A percentile compares a stretch with the other conserved stretches of the same genome.
These are phyloP conservation scores for Austroboletus novae-zelandiae DNA, from an alignment of 1,284 basidiomycete species.

Conservation along the genomic window DNA sequence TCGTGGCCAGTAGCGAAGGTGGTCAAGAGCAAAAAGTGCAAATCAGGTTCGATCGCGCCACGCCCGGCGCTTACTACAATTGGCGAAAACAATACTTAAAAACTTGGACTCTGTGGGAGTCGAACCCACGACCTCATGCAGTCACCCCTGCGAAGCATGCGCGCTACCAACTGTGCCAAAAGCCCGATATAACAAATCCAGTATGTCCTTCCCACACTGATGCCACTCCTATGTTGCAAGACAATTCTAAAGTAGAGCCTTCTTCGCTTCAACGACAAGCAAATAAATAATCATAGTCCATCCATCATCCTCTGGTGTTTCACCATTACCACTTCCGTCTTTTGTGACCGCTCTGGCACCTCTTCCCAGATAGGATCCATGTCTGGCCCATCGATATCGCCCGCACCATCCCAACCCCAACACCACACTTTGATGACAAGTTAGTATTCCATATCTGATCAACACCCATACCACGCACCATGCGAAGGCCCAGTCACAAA, in stretches of 20 bases:
- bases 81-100: slow-evolving; percentile 17
- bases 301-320: slow-evolving; percentile 66
- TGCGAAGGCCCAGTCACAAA: slow-evolving; percentile 84
- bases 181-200: slow-evolving; percentile 7
- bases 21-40: not conserved
- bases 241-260: slow-evolving; percentile 17
- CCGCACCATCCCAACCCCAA: slow-evolving; percentile 98
- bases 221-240: not conserved
- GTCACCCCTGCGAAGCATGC: slow-evolving; percentile 34
- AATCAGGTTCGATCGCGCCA: not conserved
- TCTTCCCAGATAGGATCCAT: slow-evolving; percentile 95
- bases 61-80: not conserved
- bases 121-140: slow-evolving; percentile 40
- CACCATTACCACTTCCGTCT: slow-evolving; percentile 62
- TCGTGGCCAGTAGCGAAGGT: slow-evolving; percentile 1
- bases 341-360: slow-evolving; percentile 69
- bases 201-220: not conserved
- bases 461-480: slow-evolving; percentile 55
- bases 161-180: slow-evolving; percentile 41
- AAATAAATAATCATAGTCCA: slow-evolving; percentile 11
- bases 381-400: slow-evolving; percentile 91
- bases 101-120: slow-evolving; percentile 38
- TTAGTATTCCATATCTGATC: not conserved
- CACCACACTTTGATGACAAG: slow-evolving; percentile 74
- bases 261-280: not conserved